These are phyloP conservation scores for Trichophyton mentagrophytes DNA, from an alignment of 2,329 filamentous ascomycete species.

Conservation along the genomic window DNA sequence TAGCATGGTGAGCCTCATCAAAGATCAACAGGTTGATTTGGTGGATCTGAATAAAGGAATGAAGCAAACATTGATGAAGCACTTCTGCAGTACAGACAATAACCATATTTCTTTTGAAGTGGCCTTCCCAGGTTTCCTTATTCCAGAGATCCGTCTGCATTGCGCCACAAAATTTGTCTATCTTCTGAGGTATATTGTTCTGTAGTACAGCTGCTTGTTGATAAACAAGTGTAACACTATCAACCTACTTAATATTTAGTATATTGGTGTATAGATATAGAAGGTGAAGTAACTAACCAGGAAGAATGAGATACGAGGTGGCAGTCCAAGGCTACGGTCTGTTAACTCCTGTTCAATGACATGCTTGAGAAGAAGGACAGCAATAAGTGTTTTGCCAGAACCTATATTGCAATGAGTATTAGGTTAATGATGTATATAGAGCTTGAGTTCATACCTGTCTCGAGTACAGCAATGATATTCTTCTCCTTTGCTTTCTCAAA, in stretches of 20 bases:
- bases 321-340: conserved; percentile 47
- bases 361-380: conserved; percentile 68
- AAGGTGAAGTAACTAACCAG: conserved; percentile 40
- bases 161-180: conserved; percentile 62
- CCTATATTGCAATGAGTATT: conserved; percentile 35
- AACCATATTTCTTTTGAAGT: conserved; percentile 57
- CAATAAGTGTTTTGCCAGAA: conserved; percentile 92
- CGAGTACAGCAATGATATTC: conserved; percentile 86
- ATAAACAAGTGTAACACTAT: conserved; percentile 78
- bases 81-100: conserved; percentile 90
- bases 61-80: conserved; percentile 62
- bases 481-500: conserved; percentile 73
- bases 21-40: conserved; percentile 86
- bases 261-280: not conserved
- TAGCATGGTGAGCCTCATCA: conserved; percentile 92
- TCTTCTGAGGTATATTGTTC: conserved; percentile 63
- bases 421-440: conserved; percentile 13
- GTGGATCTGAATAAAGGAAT: conserved; percentile 65
- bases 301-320: conserved; percentile 66
- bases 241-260: conserved; percentile 41
- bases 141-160: conserved; percentile 51
- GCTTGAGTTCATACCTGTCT: conserved; percentile 51
- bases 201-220: conserved; percentile 77
- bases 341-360: conserved; percentile 66
- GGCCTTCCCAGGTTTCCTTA: conserved; percentile 45